Conservation (phyloP, 495 filamentous ascomycete genomes). For the Tetracladium marchalianum region DNA sequence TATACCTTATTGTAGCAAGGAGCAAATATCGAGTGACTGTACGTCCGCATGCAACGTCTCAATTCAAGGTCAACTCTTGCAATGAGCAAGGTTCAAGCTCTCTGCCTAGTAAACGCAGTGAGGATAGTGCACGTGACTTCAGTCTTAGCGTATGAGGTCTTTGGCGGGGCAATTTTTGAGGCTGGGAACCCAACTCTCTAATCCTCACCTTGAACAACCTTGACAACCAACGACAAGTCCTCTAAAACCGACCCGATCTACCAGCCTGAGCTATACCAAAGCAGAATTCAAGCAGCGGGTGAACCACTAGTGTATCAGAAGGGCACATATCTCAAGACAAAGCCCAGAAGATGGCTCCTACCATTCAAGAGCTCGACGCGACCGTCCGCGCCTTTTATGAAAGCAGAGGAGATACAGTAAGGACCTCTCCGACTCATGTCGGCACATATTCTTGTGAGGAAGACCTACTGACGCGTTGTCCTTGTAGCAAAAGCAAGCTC, state of each 20-base stretch:
- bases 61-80: no score
- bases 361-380: constrained; percentile 87
- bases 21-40: no score
- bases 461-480: constrained; percentile 11
- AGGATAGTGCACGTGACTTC: no score
- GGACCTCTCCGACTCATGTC: constrained; percentile 18
- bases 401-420: constrained; percentile 82
- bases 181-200: constrained; percentile 1
- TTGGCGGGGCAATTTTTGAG: background rate
- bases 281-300: background rate
- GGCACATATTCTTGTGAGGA: background rate
- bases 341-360: constrained; percentile 36
- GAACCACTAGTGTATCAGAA: constrained; percentile 10
- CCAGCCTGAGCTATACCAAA: constrained; percentile 15
- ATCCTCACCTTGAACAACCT: constrained; percentile 1
- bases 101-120: no score
- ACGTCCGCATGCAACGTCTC: no score
- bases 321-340: constrained; percentile 6
- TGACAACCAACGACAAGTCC: constrained; percentile 1
- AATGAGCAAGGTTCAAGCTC: no score
- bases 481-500: constrained; percentile 89
- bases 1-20: no score
- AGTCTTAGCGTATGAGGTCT: no score
- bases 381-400: constrained; percentile 96
- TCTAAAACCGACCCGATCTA: constrained; percentile 3